Base-by-base conservation (phyloP, 345 rosid genomes). In the Pugionium cornutum region DNA sequence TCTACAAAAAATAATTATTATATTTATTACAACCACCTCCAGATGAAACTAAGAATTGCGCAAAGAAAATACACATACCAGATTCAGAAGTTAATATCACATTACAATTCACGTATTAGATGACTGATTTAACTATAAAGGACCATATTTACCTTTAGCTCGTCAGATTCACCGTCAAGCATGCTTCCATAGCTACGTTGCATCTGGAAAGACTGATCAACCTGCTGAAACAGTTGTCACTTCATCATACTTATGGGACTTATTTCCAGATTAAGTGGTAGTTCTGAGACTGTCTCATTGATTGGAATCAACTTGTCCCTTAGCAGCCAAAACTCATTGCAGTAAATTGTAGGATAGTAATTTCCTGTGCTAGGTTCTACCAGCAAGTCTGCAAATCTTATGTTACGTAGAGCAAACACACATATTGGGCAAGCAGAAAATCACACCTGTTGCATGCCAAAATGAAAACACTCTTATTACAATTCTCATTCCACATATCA, bases 121-220 rank as follows among this genome's bases (percentile, higher is more conserved):
- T 0, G 18, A 0, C 0, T 18, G 18, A 18, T 18, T 18, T 18
- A 18, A 18, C 18, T 18, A 18, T 18, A 33, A 55, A 28, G 31
- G 44, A 58, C 28, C 3, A 53, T 26, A 28, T 34, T 41, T 78
- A 90, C 99, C 99, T 95, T 95, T 5, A 95, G 77, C 74, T 95
- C 96, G 75, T 95, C 97, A 52, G 85, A 89, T 87, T 95, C 97
- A 39, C 99, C 99, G 9, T 95, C 97, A 50, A 91, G 72, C 99
- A 95, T 95, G 81, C 99, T 95, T 73, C 99, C 99, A 59, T 91
- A 89, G 80, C 78, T 91, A 52, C 91, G 92, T 53, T 95, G 99
- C 68, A 95, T 83, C 82, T 95, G 97, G 84, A 95, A 95, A 67
- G 99, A 95, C 71, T 95, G 97, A 75, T 95, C 99, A 80, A 95